Percentiles rank a stretch among this genome's conserved stretches.
phyloP scores from a whole-genome alignment of 208 protist genomes.

The Trichomonas tenax region DNA sequence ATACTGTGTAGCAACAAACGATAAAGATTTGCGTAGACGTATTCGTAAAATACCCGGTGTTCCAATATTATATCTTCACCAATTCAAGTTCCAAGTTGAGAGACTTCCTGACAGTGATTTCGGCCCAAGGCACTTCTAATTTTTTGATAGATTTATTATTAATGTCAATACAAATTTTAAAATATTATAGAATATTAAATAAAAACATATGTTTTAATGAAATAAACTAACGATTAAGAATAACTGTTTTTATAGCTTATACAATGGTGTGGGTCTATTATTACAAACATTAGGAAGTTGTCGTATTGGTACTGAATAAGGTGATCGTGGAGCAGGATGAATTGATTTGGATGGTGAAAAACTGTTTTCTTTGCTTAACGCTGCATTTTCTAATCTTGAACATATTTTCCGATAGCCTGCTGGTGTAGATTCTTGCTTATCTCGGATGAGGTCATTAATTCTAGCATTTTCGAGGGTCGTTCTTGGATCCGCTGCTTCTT shows the following conservation, averaged over 20 bases:
- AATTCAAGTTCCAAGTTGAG: conserved; percentile 87
- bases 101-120: conserved; percentile 67
- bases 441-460: neutral
- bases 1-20: conserved; percentile 68
- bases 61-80: conserved; percentile 89
- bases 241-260: too few species aligned
- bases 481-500: neutral
- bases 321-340: neutral
- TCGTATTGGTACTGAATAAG: too few species aligned
- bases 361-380: neutral
- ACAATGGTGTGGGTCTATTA: too few species aligned
- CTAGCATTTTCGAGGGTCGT: neutral
- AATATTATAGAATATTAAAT: neutral
- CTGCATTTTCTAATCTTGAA: neutral
- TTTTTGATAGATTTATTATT: neutral
- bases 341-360: neutral
- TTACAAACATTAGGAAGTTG: too few species aligned
- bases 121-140: neutral
- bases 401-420: neutral
- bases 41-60: conserved; percentile 89
- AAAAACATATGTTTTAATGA: neutral
- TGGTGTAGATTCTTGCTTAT: neutral
- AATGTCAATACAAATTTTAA: neutral
- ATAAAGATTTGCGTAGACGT: conserved; percentile 82
- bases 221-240: too few species aligned